Conservation (phyloP, 78 protist genomes). For the Polysphondylium violaceum region DNA sequence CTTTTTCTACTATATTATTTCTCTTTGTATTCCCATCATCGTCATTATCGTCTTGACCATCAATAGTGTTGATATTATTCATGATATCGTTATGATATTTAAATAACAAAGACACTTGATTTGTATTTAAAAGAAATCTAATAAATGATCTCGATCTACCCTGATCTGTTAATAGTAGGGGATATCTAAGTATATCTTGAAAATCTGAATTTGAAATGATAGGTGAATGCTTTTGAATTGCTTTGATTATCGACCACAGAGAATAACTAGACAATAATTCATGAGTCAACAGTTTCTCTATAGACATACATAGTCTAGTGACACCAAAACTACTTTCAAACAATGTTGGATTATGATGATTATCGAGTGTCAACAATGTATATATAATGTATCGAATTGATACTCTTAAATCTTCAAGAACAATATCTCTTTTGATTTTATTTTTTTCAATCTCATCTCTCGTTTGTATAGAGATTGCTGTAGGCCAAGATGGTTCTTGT, state of each 20-base stretch:
- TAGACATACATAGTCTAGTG: slow-evolving; percentile 43
- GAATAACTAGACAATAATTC: neutral
- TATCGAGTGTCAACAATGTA: neutral
- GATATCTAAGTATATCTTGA: slow-evolving; percentile 5
- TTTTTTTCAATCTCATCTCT: neutral
- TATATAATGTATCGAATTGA: slow-evolving; percentile 41
- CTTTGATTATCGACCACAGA: slow-evolving; percentile 35
- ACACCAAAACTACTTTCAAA: slow-evolving; percentile 54
- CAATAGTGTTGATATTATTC: neutral
- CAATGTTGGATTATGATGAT: neutral
- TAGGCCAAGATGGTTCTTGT: slow-evolving; percentile 15
- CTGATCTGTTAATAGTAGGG: slow-evolving; percentile 19
- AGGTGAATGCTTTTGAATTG: neutral
- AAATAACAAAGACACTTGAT: slow-evolving; percentile 11
- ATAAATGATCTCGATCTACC: slow-evolving; percentile 63
- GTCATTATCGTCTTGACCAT: too few species aligned
- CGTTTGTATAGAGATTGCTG: neutral
- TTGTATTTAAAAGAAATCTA: slow-evolving; percentile 20
- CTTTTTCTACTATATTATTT: too few species aligned
- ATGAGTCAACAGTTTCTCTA: slow-evolving; percentile 14
- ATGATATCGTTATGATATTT: neutral
- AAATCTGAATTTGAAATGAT: neutral
- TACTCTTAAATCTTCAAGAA: slow-evolving; percentile 38
- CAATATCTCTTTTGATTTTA: neutral
- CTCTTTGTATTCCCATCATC: too few species aligned